Percentiles rank a stretch among this genome's conserved stretches.
phyloP scores from a whole-genome alignment of 176 grass and related monocot species.

The Ananas comosus region DNA sequence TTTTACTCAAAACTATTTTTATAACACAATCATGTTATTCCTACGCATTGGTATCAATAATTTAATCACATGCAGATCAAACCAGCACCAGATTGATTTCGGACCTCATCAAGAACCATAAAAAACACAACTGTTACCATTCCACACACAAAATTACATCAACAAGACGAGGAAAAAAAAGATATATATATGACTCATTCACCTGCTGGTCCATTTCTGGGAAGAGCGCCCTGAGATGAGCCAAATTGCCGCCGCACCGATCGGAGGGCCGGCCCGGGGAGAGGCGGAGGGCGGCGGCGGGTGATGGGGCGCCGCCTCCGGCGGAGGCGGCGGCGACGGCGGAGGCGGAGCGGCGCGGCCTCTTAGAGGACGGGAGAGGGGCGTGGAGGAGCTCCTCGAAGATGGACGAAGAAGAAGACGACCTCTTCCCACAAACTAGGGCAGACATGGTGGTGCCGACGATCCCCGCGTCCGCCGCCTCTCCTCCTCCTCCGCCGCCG shows the following conservation, averaged over 20 bases:
- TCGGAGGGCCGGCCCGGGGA: background rate
- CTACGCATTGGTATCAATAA: background rate
- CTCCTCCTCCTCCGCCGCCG: conserved; percentile 25
- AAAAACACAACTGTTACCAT: background rate
- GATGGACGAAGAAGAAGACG: conserved; percentile 48
- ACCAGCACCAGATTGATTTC: background rate
- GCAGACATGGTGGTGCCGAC: conserved; percentile 75
- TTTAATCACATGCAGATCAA: background rate
- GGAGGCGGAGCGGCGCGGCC: conserved; percentile 44
- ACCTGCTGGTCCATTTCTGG: conserved; percentile 90
- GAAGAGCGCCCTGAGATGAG: conserved; percentile 42
- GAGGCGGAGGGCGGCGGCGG: conserved; percentile 11
- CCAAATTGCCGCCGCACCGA: conserved; percentile 31
- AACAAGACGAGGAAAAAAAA: background rate
- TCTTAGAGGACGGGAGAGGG: conserved; percentile 44
- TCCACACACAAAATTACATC: background rate
- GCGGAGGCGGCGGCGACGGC: conserved; percentile 21
- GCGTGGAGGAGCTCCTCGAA: conserved; percentile 81
- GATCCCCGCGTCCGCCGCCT: conserved; percentile 18
- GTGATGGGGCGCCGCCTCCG: background rate
- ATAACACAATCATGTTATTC: background rate
- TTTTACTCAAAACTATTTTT: background rate
- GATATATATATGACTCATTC: background rate
- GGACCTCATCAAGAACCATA: background rate
- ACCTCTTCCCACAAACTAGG: conserved; percentile 99